Conservation (phyloP, 352 stramenopile species). For the Phytopythium sindhum region DNA sequence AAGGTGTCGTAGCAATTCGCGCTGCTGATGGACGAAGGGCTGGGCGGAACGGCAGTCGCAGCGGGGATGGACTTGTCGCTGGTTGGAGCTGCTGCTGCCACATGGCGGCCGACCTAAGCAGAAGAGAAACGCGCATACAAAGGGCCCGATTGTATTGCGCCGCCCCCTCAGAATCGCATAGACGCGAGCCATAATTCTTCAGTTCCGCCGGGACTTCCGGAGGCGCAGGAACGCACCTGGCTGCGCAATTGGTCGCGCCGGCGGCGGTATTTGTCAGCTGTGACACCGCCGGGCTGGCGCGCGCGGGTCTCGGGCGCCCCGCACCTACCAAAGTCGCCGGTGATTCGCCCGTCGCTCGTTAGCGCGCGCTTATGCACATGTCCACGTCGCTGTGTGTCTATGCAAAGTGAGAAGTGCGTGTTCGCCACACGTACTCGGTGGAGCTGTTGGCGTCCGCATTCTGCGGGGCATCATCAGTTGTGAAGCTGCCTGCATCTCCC, state of each 20-base stretch:
- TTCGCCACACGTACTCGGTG: conserved; percentile 3
- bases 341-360: conserved; percentile 2
- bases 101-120: not conserved
- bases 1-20: conserved; percentile 29
- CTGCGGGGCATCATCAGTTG: not conserved
- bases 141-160: not conserved
- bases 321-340: conserved; percentile 14
- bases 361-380: conserved; percentile 3
- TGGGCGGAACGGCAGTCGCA: conserved; percentile 13
- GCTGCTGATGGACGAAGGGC: not conserved
- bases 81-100: not conserved
- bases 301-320: conserved; percentile 4
- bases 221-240: not conserved
- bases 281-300: conserved; percentile 26
- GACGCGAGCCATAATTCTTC: not conserved
- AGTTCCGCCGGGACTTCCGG: not conserved
- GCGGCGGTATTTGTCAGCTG: conserved; percentile 28
- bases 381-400: conserved; percentile 2
- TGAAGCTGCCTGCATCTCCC: not conserved
- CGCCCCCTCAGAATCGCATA: conserved; percentile 6
- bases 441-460: conserved; percentile 5
- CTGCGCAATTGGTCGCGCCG: conserved; percentile 34
- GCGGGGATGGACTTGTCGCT: not conserved
- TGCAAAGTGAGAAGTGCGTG: not conserved
- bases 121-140: not conserved